phyloP scores from a whole-genome alignment of 164 flowering plant genomes.

The Chimonanthus salicifolius region DNA sequence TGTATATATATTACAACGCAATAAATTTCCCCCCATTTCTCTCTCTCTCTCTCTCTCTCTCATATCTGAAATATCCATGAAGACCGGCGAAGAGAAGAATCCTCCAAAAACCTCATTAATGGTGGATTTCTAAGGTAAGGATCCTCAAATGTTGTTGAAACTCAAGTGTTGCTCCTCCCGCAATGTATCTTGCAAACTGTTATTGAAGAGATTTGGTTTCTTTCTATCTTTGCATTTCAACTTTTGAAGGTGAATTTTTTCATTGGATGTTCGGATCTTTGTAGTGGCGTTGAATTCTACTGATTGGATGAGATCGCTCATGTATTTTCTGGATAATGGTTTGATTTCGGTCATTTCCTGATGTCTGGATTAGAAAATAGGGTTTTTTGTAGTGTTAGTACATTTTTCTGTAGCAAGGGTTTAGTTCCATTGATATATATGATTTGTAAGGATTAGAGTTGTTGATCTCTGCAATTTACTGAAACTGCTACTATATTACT shows the following conservation, averaged over 20 bases:
- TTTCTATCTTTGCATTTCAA: no score
- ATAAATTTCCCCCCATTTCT: neutral
- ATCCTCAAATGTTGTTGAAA: neutral
- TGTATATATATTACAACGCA: neutral
- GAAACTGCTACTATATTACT: neutral
- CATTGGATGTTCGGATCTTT: conserved; percentile 1
- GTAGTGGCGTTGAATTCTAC: neutral
- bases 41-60: conserved; percentile 6
- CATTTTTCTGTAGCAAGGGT: neutral
- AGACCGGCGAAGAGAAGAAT: conserved; percentile 2
- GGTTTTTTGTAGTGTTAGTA: neutral
- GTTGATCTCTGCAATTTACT: neutral
- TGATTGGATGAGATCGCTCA: neutral
- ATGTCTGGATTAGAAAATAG: neutral
- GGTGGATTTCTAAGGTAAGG: conserved; percentile 28
- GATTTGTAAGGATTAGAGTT: conserved; percentile 1
- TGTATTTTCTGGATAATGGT: neutral
- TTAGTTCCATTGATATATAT: neutral
- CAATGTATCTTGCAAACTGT: neutral
- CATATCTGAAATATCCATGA: neutral
- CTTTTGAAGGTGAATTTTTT: neutral
- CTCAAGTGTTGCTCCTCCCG: neutral
- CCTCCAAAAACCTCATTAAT: conserved; percentile 18
- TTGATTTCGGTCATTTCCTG: neutral
- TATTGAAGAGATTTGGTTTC: neutral